Base-by-base conservation (phyloP, 2,329 filamentous ascomycete genomes). In the Coniochaeta sp. region DNA sequence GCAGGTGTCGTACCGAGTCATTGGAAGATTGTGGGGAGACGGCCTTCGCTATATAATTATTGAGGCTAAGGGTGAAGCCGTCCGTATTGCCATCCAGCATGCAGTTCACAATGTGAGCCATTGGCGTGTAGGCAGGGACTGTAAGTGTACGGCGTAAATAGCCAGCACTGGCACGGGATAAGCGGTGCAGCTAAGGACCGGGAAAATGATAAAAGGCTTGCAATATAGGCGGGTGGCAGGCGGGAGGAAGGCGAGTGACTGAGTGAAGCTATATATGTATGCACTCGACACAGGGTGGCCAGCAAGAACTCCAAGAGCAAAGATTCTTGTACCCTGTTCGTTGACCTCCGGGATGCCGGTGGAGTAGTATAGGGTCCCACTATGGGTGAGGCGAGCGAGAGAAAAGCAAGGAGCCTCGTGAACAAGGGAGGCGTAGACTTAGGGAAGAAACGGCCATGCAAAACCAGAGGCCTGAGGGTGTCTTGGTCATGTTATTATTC, bases 21-120 rank as follows among this genome's bases (percentile, higher is more conserved):
- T 72, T 74, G 59, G 75, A 72, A 62, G 75, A 68, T 62, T 77
- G 73, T 60, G 81, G 77, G 62, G 80, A 79, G 64, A 75, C 69
- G 61, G 76, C 74, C 71, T 77, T 80, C 65, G 77, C 76, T 77
- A 83, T 81, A 79, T 81, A 77, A 66, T 73, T 77, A 69, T 72
- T 75, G 62, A 74, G 67, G 63, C 70, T 71, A 60, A 66, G 64
- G 42, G 65, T 65, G 47, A 76, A 76, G 62, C 70, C 70, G 44
- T 76, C 76, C 62, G 73, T 69, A 66, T 81, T 79, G 61, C 71
- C 69, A 66, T 79, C 77, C 65, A 80, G 74, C 74, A 87, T 77
- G 70, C 83, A 85, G 67, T 75, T 80, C 70, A 80, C 81, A 72
- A 87, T 86, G 72, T 87, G 84, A 73, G 83, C 82, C 84, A 87